phyloP scores from a whole-genome alignment of 2,329 filamentous ascomycete species.

The Apiospora phragmitis region DNA sequence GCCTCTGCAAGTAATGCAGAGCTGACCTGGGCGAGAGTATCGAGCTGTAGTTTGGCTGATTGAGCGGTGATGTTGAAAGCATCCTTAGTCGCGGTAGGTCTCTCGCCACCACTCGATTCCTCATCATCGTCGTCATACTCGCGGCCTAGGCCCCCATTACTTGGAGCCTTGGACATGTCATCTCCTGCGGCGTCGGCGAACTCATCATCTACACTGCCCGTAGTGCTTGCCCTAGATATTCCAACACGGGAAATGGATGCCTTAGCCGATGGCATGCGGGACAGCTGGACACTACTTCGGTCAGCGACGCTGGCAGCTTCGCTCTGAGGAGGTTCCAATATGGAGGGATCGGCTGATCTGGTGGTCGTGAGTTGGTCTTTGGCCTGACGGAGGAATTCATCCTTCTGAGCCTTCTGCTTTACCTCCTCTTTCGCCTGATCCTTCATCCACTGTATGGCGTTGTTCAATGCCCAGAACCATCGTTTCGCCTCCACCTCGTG shows the following conservation, averaged over 20 bases:
- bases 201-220: slow-evolving; percentile 53
- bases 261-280: slow-evolving; percentile 40
- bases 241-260: slow-evolving; percentile 27
- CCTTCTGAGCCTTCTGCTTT: slow-evolving; percentile 70
- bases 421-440: slow-evolving; percentile 94
- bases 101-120: slow-evolving; percentile 78
- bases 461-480: slow-evolving; percentile 99
- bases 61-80: slow-evolving; percentile 97
- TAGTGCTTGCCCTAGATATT: slow-evolving; percentile 44
- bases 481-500: slow-evolving; percentile 97
- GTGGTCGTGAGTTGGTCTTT: slow-evolving; percentile 67
- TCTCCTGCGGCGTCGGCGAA: slow-evolving; percentile 46
- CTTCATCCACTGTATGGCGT: slow-evolving; percentile 97
- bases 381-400: slow-evolving; percentile 74
- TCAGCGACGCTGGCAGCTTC: slow-evolving; percentile 55
- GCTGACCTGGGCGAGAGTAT: slow-evolving; percentile 84
- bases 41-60: slow-evolving; percentile 88
- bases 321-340: slow-evolving; percentile 45
- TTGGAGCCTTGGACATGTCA: slow-evolving; percentile 37
- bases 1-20: slow-evolving; percentile 76
- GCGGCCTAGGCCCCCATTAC: slow-evolving; percentile 17
- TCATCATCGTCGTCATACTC: slow-evolving; percentile 54
- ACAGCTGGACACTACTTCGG: slow-evolving; percentile 47
- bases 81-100: slow-evolving; percentile 77
- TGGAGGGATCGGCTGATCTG: slow-evolving; percentile 48